Evolutionary conservation across 306 rosid species (phyloP), one percentile per base, ranked within the genome.

Genomic region (Prunus davidiana): DNA sequence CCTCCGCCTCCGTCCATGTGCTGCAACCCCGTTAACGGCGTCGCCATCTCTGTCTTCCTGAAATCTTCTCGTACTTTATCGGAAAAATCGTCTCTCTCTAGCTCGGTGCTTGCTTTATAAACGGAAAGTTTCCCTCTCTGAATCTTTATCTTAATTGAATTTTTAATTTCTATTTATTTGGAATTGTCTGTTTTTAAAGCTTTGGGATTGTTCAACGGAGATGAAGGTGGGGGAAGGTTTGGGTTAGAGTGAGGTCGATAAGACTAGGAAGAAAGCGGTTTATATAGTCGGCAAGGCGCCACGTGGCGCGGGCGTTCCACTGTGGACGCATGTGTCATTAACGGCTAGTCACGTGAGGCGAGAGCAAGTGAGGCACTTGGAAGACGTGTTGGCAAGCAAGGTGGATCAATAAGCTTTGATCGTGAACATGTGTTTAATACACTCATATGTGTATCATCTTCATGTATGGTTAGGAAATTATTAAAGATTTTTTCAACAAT

Each of bases 21-120:
- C 47, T 87, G 87, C 71, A 83, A 51, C 20, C 91, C 93, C 79
- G 93, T 73, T 74, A 89, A 86, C 65, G 98, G 97, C 84, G 88
- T 87, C 49, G 93, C 91, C 97, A 96, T 96, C 75, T 25, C 20
- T 55, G 70, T 67, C 52, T 74, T 24, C 41, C 67, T 57, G 7
- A 27, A 75, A 81, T 19, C 73, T 57, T 76, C 32, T 34, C 22
- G 57, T n/a, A 55, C 66, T 78, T 79, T 75, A 78, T 46, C 51
- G 43, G 43, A 5, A 63, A 77, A 46, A 76, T 72, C 3, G 24
- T 49, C 20, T 51, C 43, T 54, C 60, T 45, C 77, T 28, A 56
- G 22, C 61, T 60, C 71, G 61, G 71, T 19, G 73, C 28, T 45
- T 14, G 67, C 22, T 49, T 41, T 66, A 6, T 6, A 1, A 38